phyloP scores from a whole-genome alignment of 1,284 basidiomycete species.

The Gomphus bonarii region DNA sequence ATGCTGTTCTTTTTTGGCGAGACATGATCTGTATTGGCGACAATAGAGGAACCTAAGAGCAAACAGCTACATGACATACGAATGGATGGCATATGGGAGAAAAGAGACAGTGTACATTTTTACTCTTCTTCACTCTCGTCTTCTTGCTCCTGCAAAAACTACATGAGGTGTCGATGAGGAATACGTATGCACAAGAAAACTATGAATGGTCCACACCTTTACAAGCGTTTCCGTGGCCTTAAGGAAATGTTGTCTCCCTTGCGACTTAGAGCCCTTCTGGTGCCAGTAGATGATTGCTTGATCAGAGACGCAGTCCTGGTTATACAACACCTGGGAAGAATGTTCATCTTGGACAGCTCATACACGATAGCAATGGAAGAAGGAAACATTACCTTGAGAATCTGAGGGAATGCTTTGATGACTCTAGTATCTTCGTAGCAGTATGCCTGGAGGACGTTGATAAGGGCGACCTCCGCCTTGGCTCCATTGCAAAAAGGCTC shows the following conservation, averaged over 20 bases:
- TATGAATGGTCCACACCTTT: constrained; percentile 47
- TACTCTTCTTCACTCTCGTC: constrained; percentile 64
- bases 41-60: background rate
- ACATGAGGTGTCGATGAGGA: constrained; percentile 11
- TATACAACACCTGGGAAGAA: constrained; percentile 75
- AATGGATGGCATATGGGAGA: background rate
- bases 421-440: constrained; percentile 92
- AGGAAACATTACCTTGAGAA: constrained; percentile 62
- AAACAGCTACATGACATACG: background rate
- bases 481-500: constrained; percentile 82
- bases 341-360: background rate
- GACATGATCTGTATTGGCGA: background rate
- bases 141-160: constrained; percentile 78
- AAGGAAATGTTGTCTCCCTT: constrained; percentile 91
- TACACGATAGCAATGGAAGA: background rate
- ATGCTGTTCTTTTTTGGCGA: background rate
- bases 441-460: constrained; percentile 90
- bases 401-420: constrained; percentile 88
- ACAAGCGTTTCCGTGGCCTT: constrained; percentile 83
- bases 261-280: constrained; percentile 90
- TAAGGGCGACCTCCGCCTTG: constrained; percentile 84
- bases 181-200: background rate
- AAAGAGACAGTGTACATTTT: constrained; percentile 9
- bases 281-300: constrained; percentile 97
- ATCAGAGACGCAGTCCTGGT: constrained; percentile 88